Evolutionary conservation across 192 early-diverging fungal species (phyloP).

Genomic region (Gigaspora rosea): DNA sequence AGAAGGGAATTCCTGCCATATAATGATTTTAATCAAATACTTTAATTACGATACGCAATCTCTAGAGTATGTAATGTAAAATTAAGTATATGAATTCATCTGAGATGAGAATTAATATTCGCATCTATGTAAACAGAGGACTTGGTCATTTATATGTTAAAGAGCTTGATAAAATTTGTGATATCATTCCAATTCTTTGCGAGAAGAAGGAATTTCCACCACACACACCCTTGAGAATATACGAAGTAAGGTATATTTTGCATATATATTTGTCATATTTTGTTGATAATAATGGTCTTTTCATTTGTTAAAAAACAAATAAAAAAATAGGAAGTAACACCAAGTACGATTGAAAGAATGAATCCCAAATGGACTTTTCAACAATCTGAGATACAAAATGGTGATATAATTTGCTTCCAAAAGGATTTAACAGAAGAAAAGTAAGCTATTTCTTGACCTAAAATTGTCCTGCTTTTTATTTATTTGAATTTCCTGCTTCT

Average conservation of each 20-base stretch:
- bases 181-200: slow-evolving; percentile 59
- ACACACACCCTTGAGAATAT: slow-evolving; percentile 62
- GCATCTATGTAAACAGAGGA: slow-evolving; percentile 41
- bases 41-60: slow-evolving; percentile 65
- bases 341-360: slow-evolving; percentile 83
- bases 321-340: slow-evolving; percentile 85
- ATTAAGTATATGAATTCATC: not conserved
- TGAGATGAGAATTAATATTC: not conserved
- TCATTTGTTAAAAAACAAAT: not conserved
- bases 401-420: slow-evolving; percentile 93
- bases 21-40: slow-evolving; percentile 84
- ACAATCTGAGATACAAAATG: slow-evolving; percentile 83
- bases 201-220: slow-evolving; percentile 56
- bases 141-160: slow-evolving; percentile 56
- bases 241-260: slow-evolving; percentile 49
- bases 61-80: slow-evolving; percentile 55
- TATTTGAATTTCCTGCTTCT: not conserved
- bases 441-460: slow-evolving; percentile 31
- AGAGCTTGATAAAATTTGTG: slow-evolving; percentile 53
- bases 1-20: slow-evolving; percentile 23
- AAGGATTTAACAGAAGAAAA: slow-evolving; percentile 50
- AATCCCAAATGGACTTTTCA: slow-evolving; percentile 64
- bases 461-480: not conserved
- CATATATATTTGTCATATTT: not conserved
- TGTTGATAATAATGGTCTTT: not conserved